phyloP scores from a whole-genome alignment of 73 alveolate species.

The Paramecium tetraurelia region DNA sequence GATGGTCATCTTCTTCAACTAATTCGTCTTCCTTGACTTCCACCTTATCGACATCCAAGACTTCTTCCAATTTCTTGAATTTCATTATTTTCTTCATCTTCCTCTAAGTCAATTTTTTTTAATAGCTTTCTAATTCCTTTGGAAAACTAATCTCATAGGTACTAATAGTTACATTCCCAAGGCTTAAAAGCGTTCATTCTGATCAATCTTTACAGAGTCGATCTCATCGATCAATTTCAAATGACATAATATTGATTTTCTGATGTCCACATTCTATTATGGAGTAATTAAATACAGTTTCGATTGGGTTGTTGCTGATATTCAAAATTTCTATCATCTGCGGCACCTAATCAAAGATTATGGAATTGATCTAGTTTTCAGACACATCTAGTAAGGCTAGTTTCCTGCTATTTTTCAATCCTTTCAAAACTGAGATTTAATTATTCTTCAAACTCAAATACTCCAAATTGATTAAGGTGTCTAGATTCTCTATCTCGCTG shows the following conservation, averaged over 20 bases:
- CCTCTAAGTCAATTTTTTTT: not conserved
- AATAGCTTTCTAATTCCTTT: not conserved
- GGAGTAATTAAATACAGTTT: not conserved
- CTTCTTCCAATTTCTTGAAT: not conserved
- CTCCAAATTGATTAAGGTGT: not conserved
- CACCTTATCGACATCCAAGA: not conserved
- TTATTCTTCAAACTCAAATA: not conserved
- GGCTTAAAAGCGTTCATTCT: not conserved
- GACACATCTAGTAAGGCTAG: conserved; percentile 12
- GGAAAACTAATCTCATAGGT: not conserved
- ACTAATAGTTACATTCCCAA: not conserved
- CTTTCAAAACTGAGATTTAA: not conserved
- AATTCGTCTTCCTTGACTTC: not conserved
- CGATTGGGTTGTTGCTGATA: not conserved
- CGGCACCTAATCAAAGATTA: not conserved
- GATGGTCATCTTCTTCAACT: not conserved
- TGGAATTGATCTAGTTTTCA: not conserved
- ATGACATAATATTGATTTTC: not conserved
- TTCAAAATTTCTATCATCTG: not conserved
- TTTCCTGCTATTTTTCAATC: not conserved
- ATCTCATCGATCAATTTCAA: not conserved
- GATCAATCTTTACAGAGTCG: not conserved
- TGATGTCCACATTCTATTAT: not conserved
- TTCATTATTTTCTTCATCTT: not conserved
- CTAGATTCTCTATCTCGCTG: not conserved